Conservation (phyloP, 2,329 filamentous ascomycete genomes). For the Fusarium fracticaudum region DNA sequence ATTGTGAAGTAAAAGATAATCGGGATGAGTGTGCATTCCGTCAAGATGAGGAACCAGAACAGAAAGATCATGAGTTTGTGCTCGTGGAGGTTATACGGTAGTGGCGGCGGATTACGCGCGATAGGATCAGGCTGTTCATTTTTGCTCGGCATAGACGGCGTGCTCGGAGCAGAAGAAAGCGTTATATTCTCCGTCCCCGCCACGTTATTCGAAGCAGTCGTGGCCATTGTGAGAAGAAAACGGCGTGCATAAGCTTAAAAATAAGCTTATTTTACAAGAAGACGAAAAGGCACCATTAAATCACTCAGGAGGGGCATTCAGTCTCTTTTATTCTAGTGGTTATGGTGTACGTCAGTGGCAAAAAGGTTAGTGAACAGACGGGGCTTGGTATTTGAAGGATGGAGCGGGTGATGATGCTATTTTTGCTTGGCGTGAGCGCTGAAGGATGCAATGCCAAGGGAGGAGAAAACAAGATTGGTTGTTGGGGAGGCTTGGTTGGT, state of each 20-base stretch:
- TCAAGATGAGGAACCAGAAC: slow-evolving; percentile 39
- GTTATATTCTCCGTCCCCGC: not conserved
- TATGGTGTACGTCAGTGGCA: slow-evolving; percentile 19
- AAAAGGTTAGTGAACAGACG: not conserved
- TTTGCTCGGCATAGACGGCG: slow-evolving; percentile 1
- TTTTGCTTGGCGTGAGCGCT: slow-evolving; percentile 17
- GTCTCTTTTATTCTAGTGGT: not conserved
- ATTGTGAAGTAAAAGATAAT: slow-evolving; percentile 57
- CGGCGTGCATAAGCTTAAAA: slow-evolving; percentile 25
- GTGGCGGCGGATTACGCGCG: not conserved
- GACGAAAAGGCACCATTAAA: not conserved
- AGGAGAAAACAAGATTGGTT: slow-evolving; percentile 12
- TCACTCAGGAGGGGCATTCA: not conserved
- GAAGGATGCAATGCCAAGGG: slow-evolving; percentile 13
- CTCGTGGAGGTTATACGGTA: slow-evolving; percentile 39
- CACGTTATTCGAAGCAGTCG: not conserved
- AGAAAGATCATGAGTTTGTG: slow-evolving; percentile 37
- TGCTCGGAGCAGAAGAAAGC: slow-evolving; percentile 9
- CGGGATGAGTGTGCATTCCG: slow-evolving; percentile 48
- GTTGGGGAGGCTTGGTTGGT: not conserved
- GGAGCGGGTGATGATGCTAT: slow-evolving; percentile 9
- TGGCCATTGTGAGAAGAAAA: not conserved
- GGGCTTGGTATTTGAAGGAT: not conserved
- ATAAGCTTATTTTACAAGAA: slow-evolving; percentile 18
- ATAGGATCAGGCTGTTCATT: not conserved